Percentiles rank a stretch among this genome's conserved stretches.
phyloP scores from a whole-genome alignment of 768 basidiomycete genomes.

The Polyporus arcularius region DNA sequence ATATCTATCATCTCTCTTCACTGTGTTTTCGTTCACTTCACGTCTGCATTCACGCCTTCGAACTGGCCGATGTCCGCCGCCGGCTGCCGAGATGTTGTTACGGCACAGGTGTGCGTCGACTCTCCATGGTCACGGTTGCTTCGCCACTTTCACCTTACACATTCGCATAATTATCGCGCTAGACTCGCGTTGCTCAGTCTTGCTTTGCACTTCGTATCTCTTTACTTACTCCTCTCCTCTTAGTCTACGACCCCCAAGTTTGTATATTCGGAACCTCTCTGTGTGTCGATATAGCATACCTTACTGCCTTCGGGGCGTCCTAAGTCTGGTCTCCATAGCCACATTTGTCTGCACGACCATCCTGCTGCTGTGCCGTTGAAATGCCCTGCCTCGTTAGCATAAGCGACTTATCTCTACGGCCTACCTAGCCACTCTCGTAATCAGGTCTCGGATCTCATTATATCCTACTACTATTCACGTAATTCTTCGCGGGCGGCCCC shows the following conservation, averaged over 20 bases:
- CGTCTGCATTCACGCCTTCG: neutral
- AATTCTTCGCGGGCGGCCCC: constrained; percentile 6
- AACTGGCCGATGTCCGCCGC: neutral
- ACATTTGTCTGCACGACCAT: neutral
- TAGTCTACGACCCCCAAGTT: neutral
- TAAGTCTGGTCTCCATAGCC: neutral
- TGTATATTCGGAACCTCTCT: constrained; percentile 4
- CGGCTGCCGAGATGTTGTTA: neutral
- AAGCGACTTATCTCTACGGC: neutral
- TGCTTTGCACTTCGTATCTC: neutral
- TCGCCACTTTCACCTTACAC: no score
- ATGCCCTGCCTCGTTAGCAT: neutral
- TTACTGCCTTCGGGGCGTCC: constrained; percentile 2
- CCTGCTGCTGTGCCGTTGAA: no score
- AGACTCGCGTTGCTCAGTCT: neutral
- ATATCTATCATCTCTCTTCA: neutral
- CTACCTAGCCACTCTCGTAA: no score
- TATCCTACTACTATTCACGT: neutral
- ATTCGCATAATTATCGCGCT: constrained; percentile 12
- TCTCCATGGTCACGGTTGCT: no score
- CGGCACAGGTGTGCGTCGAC: neutral
- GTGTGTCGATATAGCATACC: constrained; percentile 10
- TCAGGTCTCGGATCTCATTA: neutral
- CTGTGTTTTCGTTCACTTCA: neutral
- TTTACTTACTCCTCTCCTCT: neutral